These are phyloP conservation scores for Beauveria pseudobassiana DNA, from an alignment of 2,329 filamentous ascomycete genomes.

Conservation along the genomic window DNA sequence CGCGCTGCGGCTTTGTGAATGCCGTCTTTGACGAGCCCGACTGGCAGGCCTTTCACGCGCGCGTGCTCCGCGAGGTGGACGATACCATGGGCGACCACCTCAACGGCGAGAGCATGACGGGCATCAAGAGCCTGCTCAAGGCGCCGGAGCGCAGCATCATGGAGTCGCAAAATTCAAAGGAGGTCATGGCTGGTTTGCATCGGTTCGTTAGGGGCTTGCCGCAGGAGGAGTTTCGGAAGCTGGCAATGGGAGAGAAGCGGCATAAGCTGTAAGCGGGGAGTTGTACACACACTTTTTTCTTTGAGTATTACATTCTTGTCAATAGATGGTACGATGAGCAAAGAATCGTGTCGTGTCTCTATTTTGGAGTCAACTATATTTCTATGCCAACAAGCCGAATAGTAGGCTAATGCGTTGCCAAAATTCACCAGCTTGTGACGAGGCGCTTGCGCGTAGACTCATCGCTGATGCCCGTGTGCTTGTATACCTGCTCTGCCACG, in stretches of 20 bases:
- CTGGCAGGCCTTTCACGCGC: conserved; percentile 58
- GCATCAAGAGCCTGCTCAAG: conserved; percentile 79
- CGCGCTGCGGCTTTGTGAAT: conserved; percentile 76
- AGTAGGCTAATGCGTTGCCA: conserved; percentile 76
- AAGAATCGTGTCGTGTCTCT: background rate
- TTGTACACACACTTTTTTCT: too few species aligned
- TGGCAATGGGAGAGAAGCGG: conserved; percentile 82
- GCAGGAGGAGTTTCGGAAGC: conserved; percentile 79
- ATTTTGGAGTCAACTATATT: background rate
- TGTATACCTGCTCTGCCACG: conserved; percentile 39
- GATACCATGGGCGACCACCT: conserved; percentile 74
- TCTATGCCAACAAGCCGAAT: conserved; percentile 63
- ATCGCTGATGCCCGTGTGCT: conserved; percentile 40
- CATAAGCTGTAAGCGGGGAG: conserved; percentile 65
- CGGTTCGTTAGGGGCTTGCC: conserved; percentile 74
- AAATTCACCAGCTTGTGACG: conserved; percentile 61
- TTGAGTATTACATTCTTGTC: background rate
- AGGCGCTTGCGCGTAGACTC: conserved; percentile 46
- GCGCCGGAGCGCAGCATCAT: conserved; percentile 63
- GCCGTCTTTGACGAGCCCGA: conserved; percentile 64
- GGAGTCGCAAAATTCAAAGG: conserved; percentile 70
- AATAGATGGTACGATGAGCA: background rate
- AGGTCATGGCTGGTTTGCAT: conserved; percentile 80
- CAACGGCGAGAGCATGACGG: conserved; percentile 67
- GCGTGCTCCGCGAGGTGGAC: conserved; percentile 73